Evolutionary conservation across 306 rosid species (phyloP), one percentile per base, ranked within the genome.

Genomic region (Quercus mongolica): DNA sequence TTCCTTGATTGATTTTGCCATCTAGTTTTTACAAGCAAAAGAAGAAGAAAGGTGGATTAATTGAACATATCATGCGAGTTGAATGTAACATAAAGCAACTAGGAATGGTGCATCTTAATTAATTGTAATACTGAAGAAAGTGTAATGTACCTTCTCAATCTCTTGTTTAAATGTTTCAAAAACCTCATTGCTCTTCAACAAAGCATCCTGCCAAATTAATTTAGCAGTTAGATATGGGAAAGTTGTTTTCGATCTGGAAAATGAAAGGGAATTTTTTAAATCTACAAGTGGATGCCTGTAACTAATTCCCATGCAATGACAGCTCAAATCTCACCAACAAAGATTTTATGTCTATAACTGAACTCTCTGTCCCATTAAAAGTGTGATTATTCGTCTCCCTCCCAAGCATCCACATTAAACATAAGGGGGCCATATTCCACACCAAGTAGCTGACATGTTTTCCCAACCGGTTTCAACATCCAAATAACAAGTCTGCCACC

Each of bases 1-100:
- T 80, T 94, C 97, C 92, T 92, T 94, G 88, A 85, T 91, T 77
- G 97, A 94, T 85, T 92, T 94, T 5, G 97, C 84, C 99, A 89
- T 94, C 99, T 94, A 84, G 46, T 62, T 82, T 77, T 87, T 78
- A 14, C 51, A 81, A 51, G 67, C 64, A 83, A 28, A 80, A 77
- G 4, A 83, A 30, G 73, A n/a, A 70, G 84, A 76, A 77, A 73
- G 26, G 17, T 11, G 21, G 26, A 49, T 55, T 75, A 87, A 68
- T 52, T 35, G 0, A 87, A 63, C 35, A 78, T 31, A 28, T 74
- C 69, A 70, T n/a, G 68, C 65, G 23, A 78, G 20, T 57, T 46
- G 6, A 71, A 19, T 9, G 41, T 3, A 46, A 49, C 21, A 67
- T 46, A 26, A 71, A 86, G 63, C 51, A 73, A 55, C 78, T 63